Base-by-base conservation (phyloP, 2,329 filamentous ascomycete species). In the Metarhizium album region DNA sequence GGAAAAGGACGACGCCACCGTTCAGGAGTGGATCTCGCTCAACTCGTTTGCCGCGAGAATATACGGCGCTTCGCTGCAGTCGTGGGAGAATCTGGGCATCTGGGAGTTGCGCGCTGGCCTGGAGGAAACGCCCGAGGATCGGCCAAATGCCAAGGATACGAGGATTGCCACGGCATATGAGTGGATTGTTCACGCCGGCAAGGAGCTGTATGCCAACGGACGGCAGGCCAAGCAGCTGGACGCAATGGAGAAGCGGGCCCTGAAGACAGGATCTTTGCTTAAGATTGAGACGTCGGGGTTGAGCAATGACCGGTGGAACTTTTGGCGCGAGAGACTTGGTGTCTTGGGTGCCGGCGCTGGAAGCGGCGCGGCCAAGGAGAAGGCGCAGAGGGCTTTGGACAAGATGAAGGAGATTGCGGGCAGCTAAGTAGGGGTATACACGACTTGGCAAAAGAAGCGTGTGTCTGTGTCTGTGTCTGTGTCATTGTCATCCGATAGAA, bases 21-120 rank as follows among this genome's bases (percentile, higher is more conserved):
- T 61, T 29, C 22, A 53, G 3, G 51, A 60, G 47, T 68, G 63
- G 63, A 53, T 62, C 31, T 63, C 60, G 9, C 54, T 67, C 55
- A 64, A 67, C 57, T 64, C 63, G 11, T 65, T 67, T 43, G 57
- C 59, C 46, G 65, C 65, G 23, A 64, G 60, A 46, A 52, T 66
- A 18, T 57, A 62, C 49, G 60, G 58, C 52, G 46, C 53, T n/a
- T 33, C 43, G 7, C 53, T 59, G 18, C 51, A 54, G 23, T 14
- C 46, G 11, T 64, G 61, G 56, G 54, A 54, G 42, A 62, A 62
- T 47, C 57, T 64, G 42, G 63, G 56, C 48, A 52, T 66, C 49
- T 63, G 61, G 60, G 56, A 61, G 48, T 52, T 67, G n/a, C 64
- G 64, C 29, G 52, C 51, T 13, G 59, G 55, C 9, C 61, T 67